Conservation (phyloP, 2,329 filamentous ascomycete genomes). For the Trichoderma koningii region DNA sequence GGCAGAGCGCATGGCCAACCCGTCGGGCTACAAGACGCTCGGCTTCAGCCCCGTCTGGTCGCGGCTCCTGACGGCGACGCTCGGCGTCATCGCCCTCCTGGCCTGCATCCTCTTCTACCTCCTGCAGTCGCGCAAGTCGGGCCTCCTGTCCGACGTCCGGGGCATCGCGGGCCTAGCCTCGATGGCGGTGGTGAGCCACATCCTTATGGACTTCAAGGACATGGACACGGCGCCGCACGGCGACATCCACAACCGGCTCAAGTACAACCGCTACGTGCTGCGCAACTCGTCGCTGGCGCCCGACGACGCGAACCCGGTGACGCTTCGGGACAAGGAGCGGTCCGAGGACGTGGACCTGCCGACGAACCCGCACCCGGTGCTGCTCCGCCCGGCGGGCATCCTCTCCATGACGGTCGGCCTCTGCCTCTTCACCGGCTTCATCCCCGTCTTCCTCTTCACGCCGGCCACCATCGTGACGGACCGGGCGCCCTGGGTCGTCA, state of each 20-base stretch:
- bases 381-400: slow-evolving; percentile 63
- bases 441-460: slow-evolving; percentile 66
- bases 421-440: slow-evolving; percentile 56
- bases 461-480: slow-evolving; percentile 57
- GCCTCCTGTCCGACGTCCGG: slow-evolving; percentile 67
- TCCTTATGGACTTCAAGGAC: slow-evolving; percentile 72
- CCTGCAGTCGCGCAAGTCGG: slow-evolving; percentile 64
- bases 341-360: slow-evolving; percentile 53
- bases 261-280: slow-evolving; percentile 66
- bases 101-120: slow-evolving; percentile 61
- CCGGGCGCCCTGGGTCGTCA: slow-evolving; percentile 66
- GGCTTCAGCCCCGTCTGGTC: slow-evolving; percentile 61
- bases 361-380: slow-evolving; percentile 67
- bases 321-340: slow-evolving; percentile 47
- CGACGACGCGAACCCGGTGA: slow-evolving; percentile 53
- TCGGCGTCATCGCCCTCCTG: slow-evolving; percentile 60
- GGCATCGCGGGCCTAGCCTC: slow-evolving; percentile 74
- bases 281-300: slow-evolving; percentile 72
- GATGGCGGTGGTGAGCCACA: slow-evolving; percentile 73
- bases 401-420: slow-evolving; percentile 63
- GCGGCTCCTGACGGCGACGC: slow-evolving; percentile 58
- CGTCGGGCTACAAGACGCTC: slow-evolving; percentile 54
- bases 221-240: slow-evolving; percentile 67
- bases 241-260: slow-evolving; percentile 69
- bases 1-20: slow-evolving; percentile 45